A percentile compares a stretch with the other conserved stretches of the same genome.
Conservation (phyloP, 2,329 filamentous ascomycete genomes). For the Calonectria pteridis region DNA sequence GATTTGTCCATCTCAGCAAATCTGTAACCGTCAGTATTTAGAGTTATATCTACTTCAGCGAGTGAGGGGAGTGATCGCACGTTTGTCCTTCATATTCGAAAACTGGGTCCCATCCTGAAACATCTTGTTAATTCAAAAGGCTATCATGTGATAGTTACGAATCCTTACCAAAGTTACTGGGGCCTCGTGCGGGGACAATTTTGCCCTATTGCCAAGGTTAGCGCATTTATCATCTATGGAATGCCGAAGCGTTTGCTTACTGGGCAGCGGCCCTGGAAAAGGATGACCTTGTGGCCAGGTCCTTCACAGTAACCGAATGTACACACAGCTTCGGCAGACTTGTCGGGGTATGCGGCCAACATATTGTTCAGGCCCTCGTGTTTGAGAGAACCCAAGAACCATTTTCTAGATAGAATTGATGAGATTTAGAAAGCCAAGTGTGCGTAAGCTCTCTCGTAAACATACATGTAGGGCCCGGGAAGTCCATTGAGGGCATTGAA, state of each 20-base stretch:
- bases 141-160: neutral
- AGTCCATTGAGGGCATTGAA: conserved; percentile 92
- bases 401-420: conserved; percentile 75
- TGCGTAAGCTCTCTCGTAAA: conserved; percentile 24
- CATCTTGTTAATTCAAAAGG: neutral
- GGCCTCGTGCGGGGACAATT: conserved; percentile 87
- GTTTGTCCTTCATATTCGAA: conserved; percentile 96
- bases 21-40: conserved; percentile 52
- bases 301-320: conserved; percentile 94
- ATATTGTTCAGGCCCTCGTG: conserved; percentile 91
- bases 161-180: conserved; percentile 81
- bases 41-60: neutral
- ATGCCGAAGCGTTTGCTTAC: conserved; percentile 56
- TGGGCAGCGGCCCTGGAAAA: conserved; percentile 92
- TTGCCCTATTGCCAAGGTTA: conserved; percentile 63
- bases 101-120: conserved; percentile 90
- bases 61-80: conserved; percentile 53
- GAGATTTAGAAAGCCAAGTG: neutral
- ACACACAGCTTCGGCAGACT: conserved; percentile 92
- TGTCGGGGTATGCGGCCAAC: conserved; percentile 88
- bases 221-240: neutral
- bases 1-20: conserved; percentile 94
- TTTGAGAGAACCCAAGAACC: conserved; percentile 88
- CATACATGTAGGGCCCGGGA: conserved; percentile 95
- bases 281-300: conserved; percentile 83